Evolutionary conservation across 164 flowering plant genomes (phyloP).

Genomic region (Cinnamomum micranthum): DNA sequence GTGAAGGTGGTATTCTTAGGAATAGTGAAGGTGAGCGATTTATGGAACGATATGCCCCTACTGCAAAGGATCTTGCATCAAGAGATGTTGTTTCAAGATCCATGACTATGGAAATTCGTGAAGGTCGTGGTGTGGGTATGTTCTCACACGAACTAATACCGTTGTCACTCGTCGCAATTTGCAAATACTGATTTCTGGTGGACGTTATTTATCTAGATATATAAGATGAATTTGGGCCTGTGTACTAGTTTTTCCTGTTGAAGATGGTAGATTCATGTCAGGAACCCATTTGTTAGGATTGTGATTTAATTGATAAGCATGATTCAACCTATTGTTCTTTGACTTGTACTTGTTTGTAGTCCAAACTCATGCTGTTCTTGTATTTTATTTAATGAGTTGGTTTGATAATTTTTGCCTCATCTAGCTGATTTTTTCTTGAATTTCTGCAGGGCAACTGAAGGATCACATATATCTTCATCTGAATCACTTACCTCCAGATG

Average conservation of each 20-base stretch:
- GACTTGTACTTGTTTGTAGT: too few relatives aligned
- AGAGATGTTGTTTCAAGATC: constrained; percentile 99
- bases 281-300: too few relatives aligned
- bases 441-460: constrained; percentile 30
- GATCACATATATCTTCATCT: constrained; percentile 82
- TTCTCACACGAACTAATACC: neutral
- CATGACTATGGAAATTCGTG: constrained; percentile 98
- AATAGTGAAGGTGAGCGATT: constrained; percentile 99
- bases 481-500: constrained; percentile 99
- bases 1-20: constrained; percentile 98
- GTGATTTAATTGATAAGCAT: too few relatives aligned
- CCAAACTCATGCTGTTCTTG: too few relatives aligned
- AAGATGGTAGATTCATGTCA: neutral
- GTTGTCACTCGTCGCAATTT: neutral
- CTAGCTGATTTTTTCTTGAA: constrained; percentile 3
- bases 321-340: too few relatives aligned
- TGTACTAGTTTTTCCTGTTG: neutral
- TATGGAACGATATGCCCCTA: constrained; percentile 99
- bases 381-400: too few relatives aligned
- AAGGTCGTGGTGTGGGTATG: constrained; percentile 99
- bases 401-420: too few relatives aligned
- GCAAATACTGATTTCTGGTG: neutral
- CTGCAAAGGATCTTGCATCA: constrained; percentile 99
- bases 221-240: neutral
- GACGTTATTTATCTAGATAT: neutral